phyloP scores from a whole-genome alignment of 768 basidiomycete genomes.

The Hemileccinum impolitum region DNA sequence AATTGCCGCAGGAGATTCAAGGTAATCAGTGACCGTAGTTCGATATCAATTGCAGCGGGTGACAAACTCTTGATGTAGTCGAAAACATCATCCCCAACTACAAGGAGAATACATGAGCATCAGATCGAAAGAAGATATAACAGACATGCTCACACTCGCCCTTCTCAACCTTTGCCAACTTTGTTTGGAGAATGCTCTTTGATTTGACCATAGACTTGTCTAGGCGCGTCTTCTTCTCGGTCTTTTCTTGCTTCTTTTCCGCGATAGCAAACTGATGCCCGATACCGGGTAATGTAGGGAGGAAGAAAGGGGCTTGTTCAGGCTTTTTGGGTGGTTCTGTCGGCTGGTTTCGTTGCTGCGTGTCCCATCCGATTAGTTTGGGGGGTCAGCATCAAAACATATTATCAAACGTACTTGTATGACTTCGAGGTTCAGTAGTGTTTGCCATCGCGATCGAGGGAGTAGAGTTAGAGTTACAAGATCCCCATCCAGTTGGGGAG shows the following conservation, averaged over 20 bases:
- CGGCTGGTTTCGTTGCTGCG: slow-evolving; percentile 91
- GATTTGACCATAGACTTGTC: slow-evolving; percentile 48
- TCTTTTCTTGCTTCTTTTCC: slow-evolving; percentile 36
- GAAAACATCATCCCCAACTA: slow-evolving; percentile 81
- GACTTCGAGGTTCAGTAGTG: slow-evolving; percentile 91
- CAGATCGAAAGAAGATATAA: slow-evolving; percentile 1
- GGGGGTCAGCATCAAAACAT: not conserved
- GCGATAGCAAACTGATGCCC: slow-evolving; percentile 74
- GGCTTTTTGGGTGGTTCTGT: slow-evolving; percentile 93
- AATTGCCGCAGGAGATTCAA: slow-evolving; percentile 65
- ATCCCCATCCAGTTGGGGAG: slow-evolving; percentile 84
- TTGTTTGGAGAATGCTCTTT: slow-evolving; percentile 70
- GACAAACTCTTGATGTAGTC: slow-evolving; percentile 79
- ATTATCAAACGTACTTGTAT: slow-evolving; percentile 63
- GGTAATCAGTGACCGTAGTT: slow-evolving; percentile 74
- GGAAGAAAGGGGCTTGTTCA: slow-evolving; percentile 95
- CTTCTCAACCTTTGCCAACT: slow-evolving; percentile 52
- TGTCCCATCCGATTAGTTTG: not conserved
- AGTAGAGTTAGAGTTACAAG: slow-evolving; percentile 91
- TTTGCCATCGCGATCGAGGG: slow-evolving; percentile 94
- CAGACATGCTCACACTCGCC: slow-evolving; percentile 62
- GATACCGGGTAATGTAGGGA: slow-evolving; percentile 87
- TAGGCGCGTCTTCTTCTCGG: slow-evolving; percentile 47
- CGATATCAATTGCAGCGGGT: slow-evolving; percentile 88
- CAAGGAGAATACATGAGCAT: slow-evolving; percentile 2